These are phyloP conservation scores for Marasmius oreades DNA, from an alignment of 1,284 basidiomycete genomes.

Conservation along the genomic window DNA sequence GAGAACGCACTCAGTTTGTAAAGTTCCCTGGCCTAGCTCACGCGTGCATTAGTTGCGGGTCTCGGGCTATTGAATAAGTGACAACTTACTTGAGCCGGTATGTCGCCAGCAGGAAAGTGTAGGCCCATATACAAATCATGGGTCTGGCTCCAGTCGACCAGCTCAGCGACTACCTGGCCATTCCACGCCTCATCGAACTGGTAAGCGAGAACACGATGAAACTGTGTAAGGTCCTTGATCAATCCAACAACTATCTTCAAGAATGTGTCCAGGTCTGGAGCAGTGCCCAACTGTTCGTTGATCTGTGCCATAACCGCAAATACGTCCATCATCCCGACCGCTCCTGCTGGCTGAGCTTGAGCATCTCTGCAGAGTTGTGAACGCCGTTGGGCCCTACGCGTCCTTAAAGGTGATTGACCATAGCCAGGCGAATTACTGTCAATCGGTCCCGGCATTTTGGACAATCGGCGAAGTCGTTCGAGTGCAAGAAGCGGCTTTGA, in stretches of 20 bases:
- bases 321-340: conserved; percentile 75
- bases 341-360: conserved; percentile 20
- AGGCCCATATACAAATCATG: conserved; percentile 77
- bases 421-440: conserved; percentile 4
- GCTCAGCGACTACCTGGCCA: conserved; percentile 78
- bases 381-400: conserved; percentile 16
- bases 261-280: conserved; percentile 69
- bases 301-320: conserved; percentile 82
- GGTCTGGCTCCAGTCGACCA: conserved; percentile 81
- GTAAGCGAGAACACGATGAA: conserved; percentile 87
- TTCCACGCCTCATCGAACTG: conserved; percentile 77
- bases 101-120: conserved; percentile 64
- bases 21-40: conserved; percentile 38
- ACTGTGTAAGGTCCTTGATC: conserved; percentile 80
- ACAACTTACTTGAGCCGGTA: conserved; percentile 49
- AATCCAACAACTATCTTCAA: conserved; percentile 79
- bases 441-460: conserved; percentile 17
- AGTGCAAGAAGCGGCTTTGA: conserved; percentile 76
- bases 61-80: not conserved
- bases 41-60: not conserved
- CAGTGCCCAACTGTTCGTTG: conserved; percentile 78
- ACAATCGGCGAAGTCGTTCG: conserved; percentile 60
- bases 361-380: conserved; percentile 18
- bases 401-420: conserved; percentile 7
- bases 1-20: conserved; percentile 41